Percentiles rank a stretch among this genome's conserved stretches.
Evolutionary conservation across 352 stramenopile genomes (phyloP).

Genomic region (Lagenidium sp.): DNA sequence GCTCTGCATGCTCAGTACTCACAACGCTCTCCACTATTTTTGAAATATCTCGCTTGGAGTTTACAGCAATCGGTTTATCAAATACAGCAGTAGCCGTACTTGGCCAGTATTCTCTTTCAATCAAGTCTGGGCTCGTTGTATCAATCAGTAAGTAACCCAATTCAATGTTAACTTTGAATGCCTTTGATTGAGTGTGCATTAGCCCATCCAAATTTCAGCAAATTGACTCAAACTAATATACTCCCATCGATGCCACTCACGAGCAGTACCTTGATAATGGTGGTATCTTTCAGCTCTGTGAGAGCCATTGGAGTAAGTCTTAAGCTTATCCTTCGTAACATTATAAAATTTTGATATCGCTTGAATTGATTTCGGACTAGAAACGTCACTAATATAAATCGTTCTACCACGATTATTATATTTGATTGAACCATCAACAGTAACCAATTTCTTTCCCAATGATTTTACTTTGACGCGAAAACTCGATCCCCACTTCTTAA

Average conservation of each 20-base stretch:
- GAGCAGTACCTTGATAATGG: neutral
- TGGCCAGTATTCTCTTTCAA: constrained; percentile 8
- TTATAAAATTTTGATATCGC: neutral
- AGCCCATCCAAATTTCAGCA: neutral
- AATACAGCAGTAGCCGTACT: constrained; percentile 9
- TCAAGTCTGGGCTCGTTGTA: neutral
- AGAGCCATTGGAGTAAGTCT: neutral
- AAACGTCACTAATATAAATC: neutral
- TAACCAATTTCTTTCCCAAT: neutral
- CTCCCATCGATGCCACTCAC: neutral
- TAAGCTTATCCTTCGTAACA: neutral
- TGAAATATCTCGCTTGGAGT: constrained; percentile 10
- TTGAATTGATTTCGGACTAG: neutral
- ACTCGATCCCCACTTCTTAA: neutral
- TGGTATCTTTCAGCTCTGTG: neutral
- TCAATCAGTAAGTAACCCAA: constrained; percentile 7
- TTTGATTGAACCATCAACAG: neutral
- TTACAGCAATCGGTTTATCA: constrained; percentile 7
- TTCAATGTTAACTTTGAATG: constrained; percentile 12
- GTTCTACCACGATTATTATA: neutral
- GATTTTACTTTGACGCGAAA: neutral
- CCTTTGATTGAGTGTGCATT: constrained; percentile 1
- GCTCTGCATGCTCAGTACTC: constrained; percentile 11
- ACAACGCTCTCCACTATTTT: constrained; percentile 8
- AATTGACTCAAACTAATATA: neutral